Base-by-base conservation (phyloP, 2,329 filamentous ascomycete genomes). In the Endothia cerciana region DNA sequence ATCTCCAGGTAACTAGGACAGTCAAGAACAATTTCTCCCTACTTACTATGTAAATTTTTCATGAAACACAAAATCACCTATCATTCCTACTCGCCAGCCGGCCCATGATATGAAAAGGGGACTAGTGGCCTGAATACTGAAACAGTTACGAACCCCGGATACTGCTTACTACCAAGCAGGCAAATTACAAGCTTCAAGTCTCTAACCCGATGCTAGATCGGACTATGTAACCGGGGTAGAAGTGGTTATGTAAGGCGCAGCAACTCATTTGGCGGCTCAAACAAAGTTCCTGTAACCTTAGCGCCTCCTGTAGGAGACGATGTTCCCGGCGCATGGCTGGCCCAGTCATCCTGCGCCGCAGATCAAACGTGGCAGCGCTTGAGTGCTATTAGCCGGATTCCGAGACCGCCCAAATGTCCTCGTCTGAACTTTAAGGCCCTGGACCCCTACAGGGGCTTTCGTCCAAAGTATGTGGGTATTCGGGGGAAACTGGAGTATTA, bases 321-420 rank as follows among this genome's bases (percentile, higher is more conserved):
- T n/a, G 17, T 36, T 55, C 28, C 30, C 51, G 51, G 28, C 51
- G 51, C 51, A 33, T 55, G 19, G 36, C 51, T 55, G 51, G 51
- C 17, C 28, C 51, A 11, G 28, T 55, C 30, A 30, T 66, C 45
- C 64, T 66, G 64, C 49, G 64, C 60, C 60, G 64, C 60, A 63
- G 64, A 66, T 66, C 64, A 66, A 63, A 66, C 64, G 41, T 63
- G 60, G 38, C 10, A 60, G 36, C 57, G 45, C 49, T 22, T 61
- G 19, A 22, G 51, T 55, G 17, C 6, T 1, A 55, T 13, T 55
- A 55, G 28, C 51, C 51, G 51, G 19, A 55, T n/a, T 28, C 51
- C 51, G 51, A 55, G 28, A 36, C 51, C 51, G 28, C 30, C 51
- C 30, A 55, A n/a, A 13, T 55, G 28, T 36, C 30, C 30, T 36